Evolutionary conservation across 169 alveolate genomes (phyloP).

Genomic region (Eimeria falciformis): DNA sequence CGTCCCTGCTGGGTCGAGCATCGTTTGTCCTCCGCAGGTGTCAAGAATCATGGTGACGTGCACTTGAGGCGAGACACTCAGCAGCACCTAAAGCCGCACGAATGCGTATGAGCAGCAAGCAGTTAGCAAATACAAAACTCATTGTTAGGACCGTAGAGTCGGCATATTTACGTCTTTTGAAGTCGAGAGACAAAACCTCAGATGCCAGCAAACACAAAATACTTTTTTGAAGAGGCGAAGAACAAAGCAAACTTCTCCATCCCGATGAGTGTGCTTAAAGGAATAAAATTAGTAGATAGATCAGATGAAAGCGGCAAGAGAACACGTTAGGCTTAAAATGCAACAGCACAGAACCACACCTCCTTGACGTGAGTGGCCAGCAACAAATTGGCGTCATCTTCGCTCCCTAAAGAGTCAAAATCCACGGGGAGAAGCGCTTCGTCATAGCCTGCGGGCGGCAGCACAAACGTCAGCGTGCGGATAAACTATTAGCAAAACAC

Average conservation of each 20-base stretch:
- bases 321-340: too few species aligned
- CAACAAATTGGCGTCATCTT: constrained; percentile 84
- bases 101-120: not conserved
- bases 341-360: constrained; percentile 76
- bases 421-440: constrained; percentile 94
- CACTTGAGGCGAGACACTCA: constrained; percentile 78
- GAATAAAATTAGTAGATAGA: too few species aligned
- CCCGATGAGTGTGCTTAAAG: too few species aligned
- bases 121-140: not conserved
- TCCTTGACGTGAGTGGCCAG: constrained; percentile 88
- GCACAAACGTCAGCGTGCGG: too few species aligned
- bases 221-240: too few species aligned
- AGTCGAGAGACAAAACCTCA: too few species aligned
- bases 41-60: constrained; percentile 90
- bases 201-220: too few species aligned
- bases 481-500: too few species aligned
- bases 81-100: constrained; percentile 71
- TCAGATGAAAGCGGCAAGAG: constrained; percentile 80
- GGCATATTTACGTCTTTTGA: too few species aligned
- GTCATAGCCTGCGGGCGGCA: constrained; percentile 86
- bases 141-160: too few species aligned
- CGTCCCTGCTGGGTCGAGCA: constrained; percentile 91
- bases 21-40: constrained; percentile 92
- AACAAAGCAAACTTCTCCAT: too few species aligned
- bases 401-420: constrained; percentile 80